These are phyloP conservation scores for Aspergillus novofumigatus DNA, from an alignment of 2,329 filamentous ascomycete species.

Conservation along the genomic window DNA sequence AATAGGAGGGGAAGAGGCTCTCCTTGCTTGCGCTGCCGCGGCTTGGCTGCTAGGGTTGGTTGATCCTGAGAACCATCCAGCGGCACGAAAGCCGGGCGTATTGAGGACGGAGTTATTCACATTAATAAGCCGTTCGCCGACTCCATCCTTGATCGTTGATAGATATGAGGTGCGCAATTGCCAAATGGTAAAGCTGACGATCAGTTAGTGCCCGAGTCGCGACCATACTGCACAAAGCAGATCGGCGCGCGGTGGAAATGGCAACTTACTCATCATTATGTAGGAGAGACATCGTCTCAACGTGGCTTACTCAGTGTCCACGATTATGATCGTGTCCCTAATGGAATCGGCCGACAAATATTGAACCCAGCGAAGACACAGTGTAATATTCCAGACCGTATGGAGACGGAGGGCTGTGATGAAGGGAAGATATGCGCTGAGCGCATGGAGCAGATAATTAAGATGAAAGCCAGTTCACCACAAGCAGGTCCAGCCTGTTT, in stretches of 20 bases:
- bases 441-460: conserved; percentile 4
- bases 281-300: conserved; percentile 43
- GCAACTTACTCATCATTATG: conserved; percentile 49
- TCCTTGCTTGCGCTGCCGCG: conserved; percentile 54
- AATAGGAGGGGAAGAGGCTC: conserved; percentile 64
- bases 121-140: conserved; percentile 62
- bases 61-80: conserved; percentile 52
- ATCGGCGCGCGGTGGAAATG: neutral
- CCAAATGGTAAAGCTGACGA: conserved; percentile 58
- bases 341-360: neutral
- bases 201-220: conserved; percentile 10
- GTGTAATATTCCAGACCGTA: conserved; percentile 4
- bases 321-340: neutral
- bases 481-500: conserved; percentile 34
- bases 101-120: conserved; percentile 61
- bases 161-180: conserved; percentile 63
- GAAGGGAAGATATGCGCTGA: conserved; percentile 10
- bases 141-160: conserved; percentile 60
- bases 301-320: neutral
- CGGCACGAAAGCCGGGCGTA: conserved; percentile 60
- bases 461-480: conserved; percentile 9
- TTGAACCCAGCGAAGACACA: conserved; percentile 2
- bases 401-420: conserved; percentile 9
- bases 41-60: conserved; percentile 30
- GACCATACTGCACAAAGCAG: neutral